Conservation (phyloP, 495 filamentous ascomycete species). For the Trichoderma erinaceum region DNA sequence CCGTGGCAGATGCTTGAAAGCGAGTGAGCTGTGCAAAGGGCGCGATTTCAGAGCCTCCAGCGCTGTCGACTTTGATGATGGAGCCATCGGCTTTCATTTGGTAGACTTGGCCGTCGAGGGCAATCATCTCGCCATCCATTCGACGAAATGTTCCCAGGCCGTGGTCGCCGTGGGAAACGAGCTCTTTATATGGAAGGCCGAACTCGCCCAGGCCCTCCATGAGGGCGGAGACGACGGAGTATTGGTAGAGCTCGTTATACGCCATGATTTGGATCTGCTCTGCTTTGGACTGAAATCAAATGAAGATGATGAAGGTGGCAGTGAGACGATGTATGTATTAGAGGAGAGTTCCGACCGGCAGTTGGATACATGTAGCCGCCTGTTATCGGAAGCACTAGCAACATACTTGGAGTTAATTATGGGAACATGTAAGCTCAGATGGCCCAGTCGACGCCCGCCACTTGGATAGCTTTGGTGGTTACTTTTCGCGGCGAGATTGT, state of each 20-base stretch:
- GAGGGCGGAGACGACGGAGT: conserved; percentile 44
- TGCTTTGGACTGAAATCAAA: no score
- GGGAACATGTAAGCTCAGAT: no score
- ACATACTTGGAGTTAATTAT: no score
- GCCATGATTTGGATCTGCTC: conserved; percentile 19
- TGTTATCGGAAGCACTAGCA: no score
- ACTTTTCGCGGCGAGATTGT: no score
- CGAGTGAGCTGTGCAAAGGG: conserved; percentile 42
- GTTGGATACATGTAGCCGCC: no score
- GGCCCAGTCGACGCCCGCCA: no score
- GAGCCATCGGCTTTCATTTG: conserved; percentile 40
- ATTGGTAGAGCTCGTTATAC: conserved; percentile 46
- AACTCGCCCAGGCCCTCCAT: conserved; percentile 45
- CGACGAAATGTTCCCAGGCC: conserved; percentile 46
- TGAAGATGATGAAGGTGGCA: no score
- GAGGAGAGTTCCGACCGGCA: no score
- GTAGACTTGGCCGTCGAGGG: conserved; percentile 42
- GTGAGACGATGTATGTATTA: no score
- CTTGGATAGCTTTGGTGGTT: no score
- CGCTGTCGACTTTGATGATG: conserved; percentile 25
- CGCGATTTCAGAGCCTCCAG: conserved; percentile 23
- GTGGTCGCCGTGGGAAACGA: conserved; percentile 42
- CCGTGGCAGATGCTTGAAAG: conserved; percentile 27
- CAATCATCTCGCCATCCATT: conserved; percentile 48
- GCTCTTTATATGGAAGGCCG: conserved; percentile 31